Evolutionary conservation across 2,329 filamentous ascomycete species (phyloP), one percentile per base, ranked within the genome.

Genomic region (Epichloe gansuensis): DNA sequence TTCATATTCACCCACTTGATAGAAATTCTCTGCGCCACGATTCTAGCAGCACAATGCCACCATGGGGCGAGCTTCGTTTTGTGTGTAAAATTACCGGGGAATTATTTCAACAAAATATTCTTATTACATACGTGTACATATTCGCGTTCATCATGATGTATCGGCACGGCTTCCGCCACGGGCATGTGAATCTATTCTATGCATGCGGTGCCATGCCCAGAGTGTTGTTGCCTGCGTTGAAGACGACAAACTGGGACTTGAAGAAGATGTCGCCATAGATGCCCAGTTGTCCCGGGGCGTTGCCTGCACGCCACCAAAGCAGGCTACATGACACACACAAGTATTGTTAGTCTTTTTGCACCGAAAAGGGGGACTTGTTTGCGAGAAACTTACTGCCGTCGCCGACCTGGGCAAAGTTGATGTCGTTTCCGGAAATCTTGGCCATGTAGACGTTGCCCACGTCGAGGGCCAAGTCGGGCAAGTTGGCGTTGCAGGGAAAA

Each of bases 261-360:
- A 82, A 81, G 62, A 82, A 75, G 59, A 81, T 75, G 60, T 81
- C 78, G 17, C 79, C 78, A 60, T 77, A 81, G 62, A 88, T 82
- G 66, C 82, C 78, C 39, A 85, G 65, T 31, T 70, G 67, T 13
- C 56, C 57, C 0, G 70, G 69, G 74, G 71, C 46, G 77, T 79
- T 35, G 76, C 73, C 69, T 88, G 84, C 17, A 88, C 68, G 59
- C 82, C 83, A 55, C 83, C 84, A 58, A 84, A 86, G 71, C 84
- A 88, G 52, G 72, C 74, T 77, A 25, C 4, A 39, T 3, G 23
- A 4, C 2, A 17, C 17, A 17, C 17, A 17, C 17, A 17, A 17
- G 17, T 17, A 17, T 17, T 5, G 42, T 44, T 11, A 44, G 42
- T 44, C 3, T 44, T 25, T 9, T 25, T 9, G 13, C 23, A 12